Percentiles rank a stretch among this genome's conserved stretches.
Evolutionary conservation across 768 basidiomycete genomes (phyloP).

Genomic region (Exsudoporus frostii): DNA sequence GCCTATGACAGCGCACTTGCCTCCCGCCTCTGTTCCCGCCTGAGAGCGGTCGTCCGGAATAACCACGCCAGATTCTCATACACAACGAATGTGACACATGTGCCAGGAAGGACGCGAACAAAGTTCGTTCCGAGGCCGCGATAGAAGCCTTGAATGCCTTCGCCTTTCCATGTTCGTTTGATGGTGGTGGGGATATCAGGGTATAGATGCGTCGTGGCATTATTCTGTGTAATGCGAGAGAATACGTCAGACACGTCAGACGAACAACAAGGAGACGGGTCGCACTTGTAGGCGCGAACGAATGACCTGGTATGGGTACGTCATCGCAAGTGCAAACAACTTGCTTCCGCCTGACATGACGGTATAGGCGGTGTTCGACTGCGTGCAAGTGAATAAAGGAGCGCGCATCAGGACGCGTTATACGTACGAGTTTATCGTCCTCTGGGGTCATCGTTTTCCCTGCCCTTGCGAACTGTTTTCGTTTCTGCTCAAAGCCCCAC

Average conservation of each 20-base stretch:
- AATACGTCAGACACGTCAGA: neutral
- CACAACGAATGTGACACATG: slow-evolving; percentile 96
- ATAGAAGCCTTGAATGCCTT: slow-evolving; percentile 86
- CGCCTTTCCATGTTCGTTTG: slow-evolving; percentile 73
- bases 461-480: slow-evolving; percentile 52
- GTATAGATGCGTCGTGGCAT: slow-evolving; percentile 64
- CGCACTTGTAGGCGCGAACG: slow-evolving; percentile 88
- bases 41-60: slow-evolving; percentile 61
- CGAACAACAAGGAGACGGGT: neutral
- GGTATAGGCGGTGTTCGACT: slow-evolving; percentile 92
- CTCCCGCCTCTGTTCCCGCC: slow-evolving; percentile 35
- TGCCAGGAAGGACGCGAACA: slow-evolving; percentile 92
- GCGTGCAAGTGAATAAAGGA: neutral
- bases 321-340: slow-evolving; percentile 73
- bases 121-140: slow-evolving; percentile 93
- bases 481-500: slow-evolving; percentile 81
- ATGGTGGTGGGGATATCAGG: slow-evolving; percentile 83
- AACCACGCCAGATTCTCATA: slow-evolving; percentile 93
- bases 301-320: slow-evolving; percentile 98
- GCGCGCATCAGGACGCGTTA: neutral
- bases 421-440: slow-evolving; percentile 82
- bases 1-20: slow-evolving; percentile 1
- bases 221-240: slow-evolving; percentile 45
- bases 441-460: slow-evolving; percentile 67
- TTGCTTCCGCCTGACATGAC: slow-evolving; percentile 91